Evolutionary conservation across 768 basidiomycete genomes (phyloP), one percentile per base, ranked within the genome.

Genomic region (Russula sp.): DNA sequence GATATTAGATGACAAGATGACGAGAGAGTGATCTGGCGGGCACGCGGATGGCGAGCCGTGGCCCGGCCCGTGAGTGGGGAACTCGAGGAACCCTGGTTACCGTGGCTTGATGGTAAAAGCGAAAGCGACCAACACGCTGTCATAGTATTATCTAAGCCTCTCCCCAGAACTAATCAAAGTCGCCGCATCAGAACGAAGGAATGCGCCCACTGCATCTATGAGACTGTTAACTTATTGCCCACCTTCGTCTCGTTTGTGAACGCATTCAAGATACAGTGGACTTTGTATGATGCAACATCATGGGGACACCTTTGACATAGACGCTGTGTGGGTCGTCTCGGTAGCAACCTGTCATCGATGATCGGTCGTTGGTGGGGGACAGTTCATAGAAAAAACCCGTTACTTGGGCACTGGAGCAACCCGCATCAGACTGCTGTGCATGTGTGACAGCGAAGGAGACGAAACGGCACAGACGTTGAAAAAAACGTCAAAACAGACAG

Each of bases 101-200:
- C 57, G 64, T 2, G 63, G 53, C 9, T 69, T 66, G 9, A 68
- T 5, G 30, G 7, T 79, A 69, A 84, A 83, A 30, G 3, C 5
- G 2, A 30, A 2, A 44, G 75, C 73, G 58, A 78, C 64, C 58
- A 76, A 72, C 0, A 77, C 78, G 55, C 79, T 76, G 59, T 77
- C 74, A 20, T 74, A 65, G 26, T 76, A 65, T 18, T 64, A 16
- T 34, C 75, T 66, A 22, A 78, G 70, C 6, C 56, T 64, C 61
- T 16, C 83, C 80, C 80, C 80, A 83, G 71, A 79, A 79, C 81
- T 85, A 84, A 5, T 46, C 44, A 22, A 46, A 22, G 20, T n/a
- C 13, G 42, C 7, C 22, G 5, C 38, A 16, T 30, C 32, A 28
- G 7, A n/a, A 18, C 22, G 8, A 36, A 36, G 0, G 26, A 8